Base-by-base conservation (phyloP, 2,329 filamentous ascomycete genomes). In the Paracoccidioides brasiliensis region DNA sequence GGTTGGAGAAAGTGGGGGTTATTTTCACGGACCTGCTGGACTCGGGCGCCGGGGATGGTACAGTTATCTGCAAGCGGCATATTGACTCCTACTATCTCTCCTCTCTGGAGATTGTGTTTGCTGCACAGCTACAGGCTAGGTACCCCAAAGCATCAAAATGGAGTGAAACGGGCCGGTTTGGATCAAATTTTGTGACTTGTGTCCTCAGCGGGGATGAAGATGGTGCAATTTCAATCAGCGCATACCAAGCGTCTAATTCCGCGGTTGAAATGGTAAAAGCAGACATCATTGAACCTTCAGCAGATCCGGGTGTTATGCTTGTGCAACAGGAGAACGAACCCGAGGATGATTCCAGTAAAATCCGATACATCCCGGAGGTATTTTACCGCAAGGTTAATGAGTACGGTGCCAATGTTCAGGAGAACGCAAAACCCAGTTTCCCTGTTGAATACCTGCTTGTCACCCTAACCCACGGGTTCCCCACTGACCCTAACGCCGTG, bases 351-450 rank as follows among this genome's bases (percentile, higher is more conserved):
- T 76, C 72, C 52, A 85, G 80, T 68, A 83, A 82, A 55, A 84
- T 85, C 30, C 81, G 90, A 64, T 98, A 98, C 67, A 95, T 98
- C 28, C 93, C 93, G 0, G 93, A 98, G 66, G 91, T 98, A 4
- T 98, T 97, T 72, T 98, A 94, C 74, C 83, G 91, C 59, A 84
- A 82, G 63, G 89, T 95, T 71, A 98, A 98, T 70, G 91, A 98
- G 69, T 95, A 98, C 67, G 90, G 90, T 38, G 88, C 86, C 60
- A 95, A 91, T 63, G 93, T 97, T 6, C 93, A 96, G 69, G 89
- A 97, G 70, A 97, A 95, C 64, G 93, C 93, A 30, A 97, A 96
- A 68, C 93, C 93, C 0, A 84, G 87, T 48, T 98, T 98, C 69
- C 93, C 93, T 0, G 90, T 96, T 51, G 93, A 98, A 69, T 98